A percentile compares a stretch with the other conserved stretches of the same genome.
These are phyloP conservation scores for Colletotrichum simmondsii DNA, from an alignment of 2,329 filamentous ascomycete species.

Conservation along the genomic window DNA sequence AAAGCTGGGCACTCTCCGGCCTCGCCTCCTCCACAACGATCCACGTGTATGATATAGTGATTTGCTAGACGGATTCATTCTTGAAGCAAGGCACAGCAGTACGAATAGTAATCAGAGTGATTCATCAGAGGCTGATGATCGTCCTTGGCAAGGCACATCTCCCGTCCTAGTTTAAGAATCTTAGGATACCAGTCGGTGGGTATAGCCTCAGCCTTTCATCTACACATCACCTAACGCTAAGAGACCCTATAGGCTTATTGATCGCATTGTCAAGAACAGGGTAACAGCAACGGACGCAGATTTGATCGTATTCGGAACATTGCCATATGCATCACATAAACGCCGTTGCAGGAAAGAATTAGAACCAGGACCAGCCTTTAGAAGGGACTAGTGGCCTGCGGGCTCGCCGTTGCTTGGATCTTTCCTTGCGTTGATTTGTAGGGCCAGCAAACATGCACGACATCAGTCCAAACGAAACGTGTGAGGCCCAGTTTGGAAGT, in stretches of 20 bases:
- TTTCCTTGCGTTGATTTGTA: not conserved
- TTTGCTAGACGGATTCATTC: not conserved
- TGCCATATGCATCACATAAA: not conserved
- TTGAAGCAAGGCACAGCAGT: not conserved
- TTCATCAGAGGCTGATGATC: not conserved
- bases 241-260: too few species aligned
- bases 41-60: not conserved
- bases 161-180: not conserved
- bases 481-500: constrained; percentile 6
- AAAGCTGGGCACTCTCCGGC: not conserved
- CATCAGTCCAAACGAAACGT: constrained; percentile 35
- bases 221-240: too few species aligned
- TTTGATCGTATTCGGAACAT: not conserved
- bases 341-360: not conserved
- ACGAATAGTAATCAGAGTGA: not conserved
- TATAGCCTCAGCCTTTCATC: not conserved
- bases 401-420: constrained; percentile 14
- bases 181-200: too few species aligned
- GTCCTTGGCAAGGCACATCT: not conserved
- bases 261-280: too few species aligned
- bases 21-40: not conserved
- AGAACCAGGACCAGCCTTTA: not conserved
- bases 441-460: not conserved
- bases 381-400: not conserved
- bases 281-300: not conserved